Percentiles rank a stretch among this genome's conserved stretches.
Conservation (phyloP, 2,329 filamentous ascomycete species). For the Pseudonectria foliicola region DNA sequence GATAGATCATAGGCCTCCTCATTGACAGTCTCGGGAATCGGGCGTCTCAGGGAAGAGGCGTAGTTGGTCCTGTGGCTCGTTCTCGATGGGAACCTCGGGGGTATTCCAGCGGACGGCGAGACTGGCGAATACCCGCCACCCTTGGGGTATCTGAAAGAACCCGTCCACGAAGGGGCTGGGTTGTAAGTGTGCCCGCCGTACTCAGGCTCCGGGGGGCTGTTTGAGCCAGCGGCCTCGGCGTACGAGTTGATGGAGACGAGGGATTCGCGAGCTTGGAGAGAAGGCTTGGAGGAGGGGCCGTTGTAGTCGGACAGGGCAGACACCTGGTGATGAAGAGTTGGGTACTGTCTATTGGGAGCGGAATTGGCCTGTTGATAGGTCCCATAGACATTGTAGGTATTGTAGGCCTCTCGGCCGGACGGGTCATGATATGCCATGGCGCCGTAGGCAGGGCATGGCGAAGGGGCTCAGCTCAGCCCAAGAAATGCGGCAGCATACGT, state of each 20-base stretch:
- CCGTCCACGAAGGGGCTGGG: slow-evolving; percentile 17
- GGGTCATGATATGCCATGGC: slow-evolving; percentile 26
- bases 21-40: slow-evolving; percentile 23
- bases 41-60: slow-evolving; percentile 15
- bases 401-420: slow-evolving; percentile 22
- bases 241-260: slow-evolving; percentile 33
- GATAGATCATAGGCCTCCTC: slow-evolving; percentile 39
- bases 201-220: slow-evolving; percentile 11
- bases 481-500: neutral
- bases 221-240: slow-evolving; percentile 8
- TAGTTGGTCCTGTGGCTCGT: slow-evolving; percentile 19
- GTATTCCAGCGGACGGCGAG: slow-evolving; percentile 10
- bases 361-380: slow-evolving; percentile 5
- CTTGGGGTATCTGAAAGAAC: slow-evolving; percentile 22
- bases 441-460: slow-evolving; percentile 16
- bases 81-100: slow-evolving; percentile 17
- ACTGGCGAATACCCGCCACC: slow-evolving; percentile 24
- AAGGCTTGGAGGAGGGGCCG: slow-evolving; percentile 14
- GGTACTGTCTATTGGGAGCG: slow-evolving; percentile 1
- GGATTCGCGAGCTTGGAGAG: slow-evolving; percentile 30
- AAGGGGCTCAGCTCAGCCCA: neutral
- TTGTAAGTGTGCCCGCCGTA: slow-evolving; percentile 15
- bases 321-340: slow-evolving; percentile 22
- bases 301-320: slow-evolving; percentile 28
- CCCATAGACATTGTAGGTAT: slow-evolving; percentile 7